These are phyloP conservation scores for Coix lacrymajobi DNA, from an alignment of 176 grass and related monocot species.

Conservation along the genomic window DNA sequence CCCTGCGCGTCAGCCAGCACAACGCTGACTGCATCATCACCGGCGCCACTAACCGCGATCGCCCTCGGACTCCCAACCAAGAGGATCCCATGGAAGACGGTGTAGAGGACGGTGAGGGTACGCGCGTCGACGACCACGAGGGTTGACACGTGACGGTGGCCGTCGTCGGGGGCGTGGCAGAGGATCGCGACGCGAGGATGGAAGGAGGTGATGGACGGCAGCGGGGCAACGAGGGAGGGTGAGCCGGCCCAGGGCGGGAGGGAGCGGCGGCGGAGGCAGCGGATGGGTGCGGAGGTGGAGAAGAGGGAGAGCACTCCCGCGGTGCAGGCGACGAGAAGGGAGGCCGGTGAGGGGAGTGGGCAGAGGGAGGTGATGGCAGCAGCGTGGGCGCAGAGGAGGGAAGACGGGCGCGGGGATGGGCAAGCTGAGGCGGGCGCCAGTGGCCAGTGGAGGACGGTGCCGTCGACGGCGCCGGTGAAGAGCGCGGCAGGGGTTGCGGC, in stretches of 20 bases:
- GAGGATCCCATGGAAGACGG: slow-evolving; percentile 60
- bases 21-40: slow-evolving; percentile 27
- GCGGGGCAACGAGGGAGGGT: slow-evolving; percentile 44
- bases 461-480: slow-evolving; percentile 82
- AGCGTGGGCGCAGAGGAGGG: slow-evolving; percentile 79
- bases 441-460: slow-evolving; percentile 73
- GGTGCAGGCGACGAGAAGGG: slow-evolving; percentile 56
- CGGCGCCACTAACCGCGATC: slow-evolving; percentile 29
- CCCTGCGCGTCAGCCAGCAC: slow-evolving; percentile 66
- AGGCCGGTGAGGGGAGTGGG: slow-evolving; percentile 17
- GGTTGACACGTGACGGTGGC: slow-evolving; percentile 33
- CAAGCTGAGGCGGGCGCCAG: slow-evolving; percentile 25
- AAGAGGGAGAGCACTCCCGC: slow-evolving; percentile 75
- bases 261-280: slow-evolving; percentile 70
- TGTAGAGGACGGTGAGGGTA: slow-evolving; percentile 62
- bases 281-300: slow-evolving; percentile 41
- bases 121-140: slow-evolving; percentile 65
- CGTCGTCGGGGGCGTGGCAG: slow-evolving; percentile 49
- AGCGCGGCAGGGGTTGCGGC: slow-evolving; percentile 33
- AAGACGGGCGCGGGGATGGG: slow-evolving; percentile 44
- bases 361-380: slow-evolving; percentile 48
- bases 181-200: slow-evolving; percentile 52
- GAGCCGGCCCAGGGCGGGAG: slow-evolving; percentile 77
- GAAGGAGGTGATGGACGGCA: slow-evolving; percentile 28
- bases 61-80: slow-evolving; percentile 42